Percentiles rank a stretch among this genome's conserved stretches.
These are phyloP conservation scores for Pleomassaria siparia DNA, from an alignment of 2,329 filamentous ascomycete genomes.

Conservation along the genomic window DNA sequence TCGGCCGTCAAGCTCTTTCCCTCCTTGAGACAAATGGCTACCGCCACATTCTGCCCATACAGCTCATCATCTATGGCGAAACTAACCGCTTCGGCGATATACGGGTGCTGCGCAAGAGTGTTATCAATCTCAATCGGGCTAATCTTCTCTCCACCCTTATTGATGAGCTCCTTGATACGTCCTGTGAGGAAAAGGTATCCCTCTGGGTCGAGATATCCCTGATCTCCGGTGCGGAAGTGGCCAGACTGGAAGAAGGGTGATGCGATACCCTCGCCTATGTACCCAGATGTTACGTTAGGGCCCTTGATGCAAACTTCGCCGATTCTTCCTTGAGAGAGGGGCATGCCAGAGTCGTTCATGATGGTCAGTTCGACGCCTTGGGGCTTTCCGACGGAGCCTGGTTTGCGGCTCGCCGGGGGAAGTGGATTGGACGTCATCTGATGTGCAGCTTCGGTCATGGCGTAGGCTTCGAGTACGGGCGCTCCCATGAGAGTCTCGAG, in stretches of 20 bases:
- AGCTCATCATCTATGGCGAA: conserved; percentile 76
- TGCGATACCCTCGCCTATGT: conserved; percentile 76
- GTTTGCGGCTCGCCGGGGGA: conserved; percentile 67
- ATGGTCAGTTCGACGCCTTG: conserved; percentile 79
- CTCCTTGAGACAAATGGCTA: conserved; percentile 70
- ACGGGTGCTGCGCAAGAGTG: conserved; percentile 66
- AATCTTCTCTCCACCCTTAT: conserved; percentile 83
- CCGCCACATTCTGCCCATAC: conserved; percentile 73
- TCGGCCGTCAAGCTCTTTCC: conserved; percentile 53
- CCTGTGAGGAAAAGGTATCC: conserved; percentile 80
- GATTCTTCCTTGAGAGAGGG: conserved; percentile 65
- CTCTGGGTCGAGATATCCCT: conserved; percentile 73
- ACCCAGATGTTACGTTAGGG: conserved; percentile 77
- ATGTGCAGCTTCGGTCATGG: conserved; percentile 84
- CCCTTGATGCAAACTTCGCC: conserved; percentile 81
- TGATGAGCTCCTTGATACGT: conserved; percentile 84
- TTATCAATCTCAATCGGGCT: conserved; percentile 82
- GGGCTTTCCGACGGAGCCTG: conserved; percentile 76
- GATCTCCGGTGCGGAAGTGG: conserved; percentile 80
- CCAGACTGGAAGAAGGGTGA: conserved; percentile 82
- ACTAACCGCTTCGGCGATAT: conserved; percentile 71
- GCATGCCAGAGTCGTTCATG: conserved; percentile 66
- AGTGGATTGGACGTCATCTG: conserved; percentile 70
- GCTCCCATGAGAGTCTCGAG: conserved; percentile 72
- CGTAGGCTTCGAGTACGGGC: conserved; percentile 81